Evolutionary conservation across 2,329 filamentous ascomycete species (phyloP).

Genomic region (Colletotrichum tanaceti): DNA sequence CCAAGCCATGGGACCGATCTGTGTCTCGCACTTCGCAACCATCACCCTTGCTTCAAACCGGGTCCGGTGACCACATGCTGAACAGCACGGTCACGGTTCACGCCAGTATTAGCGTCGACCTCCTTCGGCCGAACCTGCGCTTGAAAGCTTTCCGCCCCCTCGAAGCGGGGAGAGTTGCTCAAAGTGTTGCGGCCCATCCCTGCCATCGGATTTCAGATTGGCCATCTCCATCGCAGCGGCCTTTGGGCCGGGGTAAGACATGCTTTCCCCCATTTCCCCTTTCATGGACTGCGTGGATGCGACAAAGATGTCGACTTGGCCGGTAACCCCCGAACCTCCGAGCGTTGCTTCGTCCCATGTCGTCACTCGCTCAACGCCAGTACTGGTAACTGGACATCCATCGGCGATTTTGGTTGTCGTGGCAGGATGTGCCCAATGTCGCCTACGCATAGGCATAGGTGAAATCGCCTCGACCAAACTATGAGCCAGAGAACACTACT

Average conservation of each 20-base stretch:
- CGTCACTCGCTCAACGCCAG: constrained; percentile 15
- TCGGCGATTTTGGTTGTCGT: neutral
- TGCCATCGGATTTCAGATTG: constrained; percentile 14
- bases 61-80: constrained; percentile 30
- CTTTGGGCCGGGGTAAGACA: neutral
- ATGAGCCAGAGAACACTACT: neutral
- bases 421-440: neutral
- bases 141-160: constrained; percentile 5
- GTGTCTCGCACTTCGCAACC: constrained; percentile 1
- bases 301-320: neutral
- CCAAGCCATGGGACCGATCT: constrained; percentile 32
- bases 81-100: constrained; percentile 7
- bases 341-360: constrained; percentile 25
- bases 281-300: neutral
- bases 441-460: neutral
- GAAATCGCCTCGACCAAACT: constrained; percentile 15
- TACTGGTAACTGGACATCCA: neutral
- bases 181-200: constrained; percentile 7
- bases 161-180: constrained; percentile 10
- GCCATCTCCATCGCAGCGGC: constrained; percentile 7
- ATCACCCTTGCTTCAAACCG: constrained; percentile 25
- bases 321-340: constrained; percentile 28
- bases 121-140: constrained; percentile 18
- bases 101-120: constrained; percentile 6
- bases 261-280: neutral